Evolutionary conservation across 2,329 filamentous ascomycete genomes (phyloP), one percentile per base, ranked within the genome.

Genomic region (Aspergillus fijiensis): DNA sequence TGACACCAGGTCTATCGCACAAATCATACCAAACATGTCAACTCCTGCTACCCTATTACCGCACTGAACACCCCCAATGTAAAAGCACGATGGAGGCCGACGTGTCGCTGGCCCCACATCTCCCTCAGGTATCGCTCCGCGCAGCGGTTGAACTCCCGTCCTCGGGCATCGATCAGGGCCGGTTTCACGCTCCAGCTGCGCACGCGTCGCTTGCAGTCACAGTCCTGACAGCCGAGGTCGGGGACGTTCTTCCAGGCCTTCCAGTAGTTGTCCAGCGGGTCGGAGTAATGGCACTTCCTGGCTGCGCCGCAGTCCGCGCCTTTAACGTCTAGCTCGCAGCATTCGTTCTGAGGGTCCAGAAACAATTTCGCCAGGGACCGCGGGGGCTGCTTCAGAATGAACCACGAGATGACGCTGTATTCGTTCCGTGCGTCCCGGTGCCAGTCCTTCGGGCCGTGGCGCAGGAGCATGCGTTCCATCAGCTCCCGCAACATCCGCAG

Each of bases 401-500:
- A 72, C 70, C 70, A 72, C 7, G 66, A 70, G 10, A 70, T 67
- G 21, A 69, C 57, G 59, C 67, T 69, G 39, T 68, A 65, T 49
- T 69, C 67, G 35, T 69, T 68, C 29, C 65, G 65, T 10, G 65
- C 62, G 52, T 70, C 68, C 19, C 67, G 67, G 27, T 68, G 60
- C 63, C 68, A 71, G 49, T 67, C 65, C 51, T 64, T 70, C 2
- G 70, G 70, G 1, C 69, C 65, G 31, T 72, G 70, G n/a, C 65
- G 63, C 19, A 71, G 69, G 45, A 72, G 68, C 61, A 72, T 69
- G 1, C 66, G 67, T 39, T 71, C 69, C 49, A 67, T 61, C n/a
- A 70, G 67, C 59, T 70, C 67, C 23, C 69, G 69, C 55, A 72
- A 42, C 69, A 72, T 72, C 48, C 69, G 69, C 23, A 71, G 55